Evolutionary conservation across 345 rosid genomes (phyloP).

Genomic region (Salix udensis): DNA sequence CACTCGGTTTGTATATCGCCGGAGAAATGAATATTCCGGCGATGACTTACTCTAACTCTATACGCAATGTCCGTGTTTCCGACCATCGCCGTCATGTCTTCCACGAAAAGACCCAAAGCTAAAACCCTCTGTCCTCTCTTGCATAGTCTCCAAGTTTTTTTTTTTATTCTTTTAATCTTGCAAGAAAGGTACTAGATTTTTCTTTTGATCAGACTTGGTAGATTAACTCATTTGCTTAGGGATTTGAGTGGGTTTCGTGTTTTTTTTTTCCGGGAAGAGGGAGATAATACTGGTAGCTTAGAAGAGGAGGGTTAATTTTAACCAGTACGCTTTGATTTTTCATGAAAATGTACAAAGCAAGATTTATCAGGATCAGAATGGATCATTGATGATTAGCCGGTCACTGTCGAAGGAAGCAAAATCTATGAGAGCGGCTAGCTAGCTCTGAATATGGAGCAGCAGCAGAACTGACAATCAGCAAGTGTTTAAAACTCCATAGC

Average conservation of each 20-base stretch:
- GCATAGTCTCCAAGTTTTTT: slow-evolving; percentile 4
- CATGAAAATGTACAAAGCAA: neutral
- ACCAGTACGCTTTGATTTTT: neutral
- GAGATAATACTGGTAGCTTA: neutral
- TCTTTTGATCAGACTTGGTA: neutral
- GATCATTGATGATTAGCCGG: neutral
- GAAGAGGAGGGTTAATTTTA: neutral
- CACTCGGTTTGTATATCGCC: slow-evolving; percentile 41
- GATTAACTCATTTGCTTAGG: neutral
- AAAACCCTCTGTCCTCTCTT: neutral
- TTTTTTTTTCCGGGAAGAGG: neutral
- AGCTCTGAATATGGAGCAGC: slow-evolving; percentile 13
- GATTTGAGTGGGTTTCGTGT: neutral
- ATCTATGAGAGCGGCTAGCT: neutral
- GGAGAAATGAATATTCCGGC: slow-evolving; percentile 53
- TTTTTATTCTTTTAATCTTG: neutral
- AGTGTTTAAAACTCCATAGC: slow-evolving; percentile 1
- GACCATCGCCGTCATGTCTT: slow-evolving; percentile 72
- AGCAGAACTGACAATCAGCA: neutral
- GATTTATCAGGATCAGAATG: neutral
- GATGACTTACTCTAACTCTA: slow-evolving; percentile 11
- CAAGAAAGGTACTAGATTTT: neutral
- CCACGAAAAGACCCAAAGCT: slow-evolving; percentile 32
- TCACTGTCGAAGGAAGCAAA: slow-evolving; percentile 4
- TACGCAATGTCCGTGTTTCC: slow-evolving; percentile 44